Base-by-base conservation (phyloP, 1,139 yeast genomes). In the Protomyces lactucae-debilis region DNA sequence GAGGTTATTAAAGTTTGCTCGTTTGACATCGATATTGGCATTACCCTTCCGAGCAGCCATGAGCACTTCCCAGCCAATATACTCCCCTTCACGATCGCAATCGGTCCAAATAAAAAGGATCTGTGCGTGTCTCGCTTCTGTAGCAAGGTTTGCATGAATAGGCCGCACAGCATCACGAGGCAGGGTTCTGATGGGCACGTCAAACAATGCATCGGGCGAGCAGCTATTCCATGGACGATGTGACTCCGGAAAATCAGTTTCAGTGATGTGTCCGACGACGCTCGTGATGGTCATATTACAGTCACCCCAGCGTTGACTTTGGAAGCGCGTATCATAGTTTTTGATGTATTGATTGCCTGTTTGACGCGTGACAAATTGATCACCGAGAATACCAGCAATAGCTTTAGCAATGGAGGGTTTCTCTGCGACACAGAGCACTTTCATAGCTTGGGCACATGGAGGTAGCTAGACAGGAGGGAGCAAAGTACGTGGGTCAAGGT, bases 41-140 rank as follows among this genome's bases (percentile, higher is more conserved):
- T 89, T 91, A 0, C 81, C 81, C 68, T 78, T 77, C 57, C 75
- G 73, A 0, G 97, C 97, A 3, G 86, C 87, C 65, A 83, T 80
- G 57, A 82, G 80, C 28, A 95, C 83, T 72, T 93, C 98, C 78
- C 83, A 85, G 0, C 99, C 99, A 67, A 95, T 95, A 73, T 86
- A 87, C 74, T 95, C 99, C 0, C 99, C 99, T 73, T 95, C 99
- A 52, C 99, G 80, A 78, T 95, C 99, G 76, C 98, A 93, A 80
- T 95, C 99, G 1, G 99, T 95, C 99, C 99, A 95, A 9, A 95
- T 90, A 87, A 89, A 88, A 68, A 95, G 76, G 57, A 79, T 78
- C 60, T 84, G 81, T 3, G 88, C 83, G 37, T 71, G 72, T 48
- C 85, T 73, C 2, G 93, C 89, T 72, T 91, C 92, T 3, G 75